Evolutionary conservation across 164 flowering plant genomes (phyloP), one percentile per base, ranked within the genome.

Genomic region (Aristolochia californica): DNA sequence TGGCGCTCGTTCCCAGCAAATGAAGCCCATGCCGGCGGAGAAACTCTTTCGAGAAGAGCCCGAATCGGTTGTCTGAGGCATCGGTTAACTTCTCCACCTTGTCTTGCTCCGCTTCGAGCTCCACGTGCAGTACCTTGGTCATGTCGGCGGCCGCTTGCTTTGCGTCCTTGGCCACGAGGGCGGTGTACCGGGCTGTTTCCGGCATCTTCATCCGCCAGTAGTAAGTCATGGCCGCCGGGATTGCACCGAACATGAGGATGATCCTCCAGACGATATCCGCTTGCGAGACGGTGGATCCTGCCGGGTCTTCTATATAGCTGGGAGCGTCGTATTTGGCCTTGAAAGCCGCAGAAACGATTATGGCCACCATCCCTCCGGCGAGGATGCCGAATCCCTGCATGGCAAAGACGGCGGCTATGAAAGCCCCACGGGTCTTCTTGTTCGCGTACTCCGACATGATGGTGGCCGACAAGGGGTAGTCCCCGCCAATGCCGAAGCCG

Each of bases 201-300:
- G 96, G 96, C 96, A 88, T 88, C 64, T 85, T 88, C 80, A 74
- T 68, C 54, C 96, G 62, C 87, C 78, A 85, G 71, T 85, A 88
- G 78, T 78, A 88, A 2, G 96, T 85, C 2, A 79, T 54, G 0
- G 71, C 74, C 0, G 96, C 94, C 0, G 94, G 94, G 38, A 88
- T 43, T 0, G 96, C 83, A 2, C 96, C 96, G 13, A 75, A 70
- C 84, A 85, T 85, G 48, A 88, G 53, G 45, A 85, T 80, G 3
- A 83, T 71, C 20, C 94, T 65, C 96, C 93, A 88, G 0, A 79
- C 68, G 16, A 74, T 85, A 63, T 88, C 96, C 0, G 88, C 85
- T 47, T 82, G 62, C 0, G 76, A 81, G 1, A 68, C 68, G 15
- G 81, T 79, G 5, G 96, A 85, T 16, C 43, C 76, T n/a, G 44